Base-by-base conservation (phyloP, 345 rosid genomes). In the Trapa incisa region DNA sequence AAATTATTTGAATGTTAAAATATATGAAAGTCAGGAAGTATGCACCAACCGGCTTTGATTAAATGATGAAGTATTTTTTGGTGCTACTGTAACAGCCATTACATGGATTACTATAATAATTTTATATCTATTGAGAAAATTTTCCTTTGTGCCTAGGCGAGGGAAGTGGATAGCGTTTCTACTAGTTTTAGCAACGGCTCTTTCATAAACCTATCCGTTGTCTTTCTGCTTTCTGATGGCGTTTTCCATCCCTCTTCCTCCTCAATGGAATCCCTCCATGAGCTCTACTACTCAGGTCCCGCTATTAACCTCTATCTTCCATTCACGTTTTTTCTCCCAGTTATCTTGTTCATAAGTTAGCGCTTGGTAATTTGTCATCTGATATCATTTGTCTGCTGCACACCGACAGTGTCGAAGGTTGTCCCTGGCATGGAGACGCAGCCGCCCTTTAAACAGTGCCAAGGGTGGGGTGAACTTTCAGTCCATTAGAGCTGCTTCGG, bases 401-500 rank as follows among this genome's bases (percentile, higher is more conserved):
- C 35, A 7, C 11, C 60, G 11, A 5, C 60, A n/a, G 54, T 50
- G 54, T 14, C 54, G 22, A 13, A 22, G 2, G 54, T 12, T 37
- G 45, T 13, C 67, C 39, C 16, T 9, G 6, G 56, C 3, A 43
- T 17, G 54, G 42, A 1, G 36, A 13, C 41, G n/a, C 12, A 33
- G 39, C 42, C 50, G 17, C 58, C 38, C 33, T 22, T 66, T 14
- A 7, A 2, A 37, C 1, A 64, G 47, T 43, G 39, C 4, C 43
- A 41, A 29, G 33, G 36, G 33, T 43, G 47, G 47, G 67, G 78
- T 60, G 72, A 68, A 54, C 71, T 54, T 80, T 32, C 60, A 72
- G 79, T 78, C 86, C 79, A 76, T 85, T 47, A 86, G 74, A 75
- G 86, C 87, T 41, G 70, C 74, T 58, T 75, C 83, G 47, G 67